A percentile compares a stretch with the other conserved stretches of the same genome.
Conservation (phyloP, 2,329 filamentous ascomycete genomes). For the Phaeosphaeria sp. region DNA sequence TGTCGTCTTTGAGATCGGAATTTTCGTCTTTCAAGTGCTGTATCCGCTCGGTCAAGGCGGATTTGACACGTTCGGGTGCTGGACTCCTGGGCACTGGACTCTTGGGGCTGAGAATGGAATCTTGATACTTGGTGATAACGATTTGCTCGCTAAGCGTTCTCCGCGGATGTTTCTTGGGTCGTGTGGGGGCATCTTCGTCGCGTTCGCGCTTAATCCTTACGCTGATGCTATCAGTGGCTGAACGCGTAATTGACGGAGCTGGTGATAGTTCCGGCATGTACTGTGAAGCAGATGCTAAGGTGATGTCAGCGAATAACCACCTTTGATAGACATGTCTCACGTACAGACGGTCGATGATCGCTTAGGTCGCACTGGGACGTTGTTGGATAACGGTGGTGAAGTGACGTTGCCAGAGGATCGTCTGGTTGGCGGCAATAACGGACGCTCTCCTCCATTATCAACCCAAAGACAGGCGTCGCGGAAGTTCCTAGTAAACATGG, state of each 20-base stretch:
- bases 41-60: constrained; percentile 26
- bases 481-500: constrained; percentile 39
- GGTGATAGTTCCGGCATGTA: constrained; percentile 10
- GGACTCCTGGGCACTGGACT: constrained; percentile 21
- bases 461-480: constrained; percentile 36
- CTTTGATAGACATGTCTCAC: constrained; percentile 45
- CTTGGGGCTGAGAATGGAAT: constrained; percentile 18
- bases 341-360: constrained; percentile 70
- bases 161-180: constrained; percentile 27
- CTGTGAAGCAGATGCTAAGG: constrained; percentile 13
- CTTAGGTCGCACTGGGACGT: constrained; percentile 61
- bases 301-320: constrained; percentile 14
- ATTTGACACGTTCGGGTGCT: constrained; percentile 26
- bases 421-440: constrained; percentile 18
- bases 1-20: constrained; percentile 14
- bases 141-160: constrained; percentile 29
- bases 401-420: constrained; percentile 25
- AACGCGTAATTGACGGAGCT: constrained; percentile 21
- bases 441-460: constrained; percentile 31
- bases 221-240: constrained; percentile 24
- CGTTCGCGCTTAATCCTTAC: constrained; percentile 35
- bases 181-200: constrained; percentile 24
- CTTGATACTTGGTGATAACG: constrained; percentile 18
- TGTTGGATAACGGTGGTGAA: constrained; percentile 16
- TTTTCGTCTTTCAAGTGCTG: constrained; percentile 27